Base-by-base conservation (phyloP, 805 yeast species). In the Spathaspora girioi region DNA sequence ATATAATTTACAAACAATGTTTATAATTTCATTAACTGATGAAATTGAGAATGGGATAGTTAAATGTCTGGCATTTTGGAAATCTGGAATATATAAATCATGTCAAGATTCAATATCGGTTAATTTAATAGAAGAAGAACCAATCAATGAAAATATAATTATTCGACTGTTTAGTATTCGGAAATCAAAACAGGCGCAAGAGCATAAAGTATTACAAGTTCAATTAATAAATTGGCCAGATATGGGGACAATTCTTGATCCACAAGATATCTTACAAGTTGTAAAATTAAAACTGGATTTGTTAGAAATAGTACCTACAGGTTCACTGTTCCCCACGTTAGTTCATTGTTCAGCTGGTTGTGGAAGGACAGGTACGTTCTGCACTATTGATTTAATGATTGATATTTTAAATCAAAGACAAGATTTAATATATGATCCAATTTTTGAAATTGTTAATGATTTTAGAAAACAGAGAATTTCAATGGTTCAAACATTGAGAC, bases 271-370 rank as follows among this genome's bases (percentile, higher is more conserved):
- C 27, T 69, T 89, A 26, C 72, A 75, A 47, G 56, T 73, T 11
- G 63, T 82, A 15, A 66, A 59, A 44, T 56, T 70, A 58, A 72
- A 70, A 58, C 52, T 53, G 10, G 38, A 54, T 29, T 18, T 65
- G 15, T 50, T 57, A 42, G n/a, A 35, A 5, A 46, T 51, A 11
- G 46, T 44, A 12, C 40, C 45, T 38, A 32, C 17, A 6, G 47
- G 29, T 7, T 46, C 45, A 12, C 48, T 19, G 15, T 58, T 77
- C 0, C 93, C 94, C 18, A 77, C 84, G 5, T 64, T 90, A 45
- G 88, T 87, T 23, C 98, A 93, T 68, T 93, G 99, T 63, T 89
- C 97, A 6, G 98, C 98, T 1, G 99, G 99, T 0, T 91, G 96
- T 63, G 99, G 99, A 17, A 75, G 99, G 52, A 90, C 98, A 0